A percentile compares a stretch with the other conserved stretches of the same genome.
Conservation (phyloP, 2,329 filamentous ascomycete species). For the Claviceps monticola region DNA sequence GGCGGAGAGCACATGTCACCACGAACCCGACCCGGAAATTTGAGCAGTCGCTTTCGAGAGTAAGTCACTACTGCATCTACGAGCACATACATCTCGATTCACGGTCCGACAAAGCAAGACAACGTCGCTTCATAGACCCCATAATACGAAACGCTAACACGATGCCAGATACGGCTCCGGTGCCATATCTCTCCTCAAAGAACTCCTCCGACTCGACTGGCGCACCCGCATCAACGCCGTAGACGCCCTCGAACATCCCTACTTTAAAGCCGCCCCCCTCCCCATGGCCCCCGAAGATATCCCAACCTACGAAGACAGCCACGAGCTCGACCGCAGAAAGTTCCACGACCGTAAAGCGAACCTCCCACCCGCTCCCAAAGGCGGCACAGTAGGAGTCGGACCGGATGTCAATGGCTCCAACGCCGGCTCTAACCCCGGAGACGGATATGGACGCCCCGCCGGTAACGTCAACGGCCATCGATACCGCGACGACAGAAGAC, state of each 20-base stretch:
- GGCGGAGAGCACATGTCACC: constrained; percentile 65
- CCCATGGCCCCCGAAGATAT: constrained; percentile 76
- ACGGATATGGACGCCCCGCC: constrained; percentile 33
- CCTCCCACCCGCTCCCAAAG: constrained; percentile 79
- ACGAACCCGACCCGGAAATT: constrained; percentile 45
- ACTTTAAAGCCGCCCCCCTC: constrained; percentile 67
- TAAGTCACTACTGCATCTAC: constrained; percentile 22
- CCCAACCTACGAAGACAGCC: constrained; percentile 85
- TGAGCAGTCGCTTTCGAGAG: constrained; percentile 64
- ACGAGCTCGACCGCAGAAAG: constrained; percentile 89
- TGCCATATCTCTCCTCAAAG: constrained; percentile 66
- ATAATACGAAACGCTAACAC: neutral
- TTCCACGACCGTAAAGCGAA: constrained; percentile 75
- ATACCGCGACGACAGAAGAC: constrained; percentile 33
- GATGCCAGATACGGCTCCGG: constrained; percentile 44
- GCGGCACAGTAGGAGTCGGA: constrained; percentile 75
- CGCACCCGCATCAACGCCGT: constrained; percentile 78
- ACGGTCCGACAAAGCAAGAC: neutral
- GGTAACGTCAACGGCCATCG: constrained; percentile 31
- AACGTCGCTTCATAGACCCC: no score
- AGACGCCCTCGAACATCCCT: constrained; percentile 83
- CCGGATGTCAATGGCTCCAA: constrained; percentile 34
- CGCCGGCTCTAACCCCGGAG: constrained; percentile 35
- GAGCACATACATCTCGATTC: neutral
- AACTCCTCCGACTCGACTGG: constrained; percentile 84